These are phyloP conservation scores for Trichomonas tenax DNA, from an alignment of 208 protist species.

Conservation along the genomic window DNA sequence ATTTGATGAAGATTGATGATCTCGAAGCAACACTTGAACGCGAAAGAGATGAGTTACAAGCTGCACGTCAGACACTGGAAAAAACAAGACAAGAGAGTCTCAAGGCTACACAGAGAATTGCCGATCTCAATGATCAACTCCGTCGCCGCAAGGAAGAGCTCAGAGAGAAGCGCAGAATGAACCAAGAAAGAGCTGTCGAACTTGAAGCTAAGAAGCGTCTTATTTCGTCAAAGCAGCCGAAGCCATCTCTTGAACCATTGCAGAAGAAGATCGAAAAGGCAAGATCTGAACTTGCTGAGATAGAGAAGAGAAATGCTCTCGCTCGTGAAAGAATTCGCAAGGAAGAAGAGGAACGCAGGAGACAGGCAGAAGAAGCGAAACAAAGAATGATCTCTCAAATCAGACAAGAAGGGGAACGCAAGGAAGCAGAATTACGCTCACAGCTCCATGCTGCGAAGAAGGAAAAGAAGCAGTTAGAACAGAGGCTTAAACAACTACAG, in stretches of 20 bases:
- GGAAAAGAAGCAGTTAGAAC: background rate
- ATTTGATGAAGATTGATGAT: conserved; percentile 4
- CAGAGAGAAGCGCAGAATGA: background rate
- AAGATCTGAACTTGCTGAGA: background rate
- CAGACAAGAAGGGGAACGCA: background rate
- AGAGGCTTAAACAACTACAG: background rate
- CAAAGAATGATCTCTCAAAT: background rate
- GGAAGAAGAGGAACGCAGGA: background rate
- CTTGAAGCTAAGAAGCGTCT: background rate
- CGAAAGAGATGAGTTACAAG: background rate
- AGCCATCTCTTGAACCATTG: background rate
- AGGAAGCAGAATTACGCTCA: background rate
- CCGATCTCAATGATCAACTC: background rate
- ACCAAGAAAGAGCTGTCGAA: background rate
- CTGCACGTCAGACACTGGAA: background rate
- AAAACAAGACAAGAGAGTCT: background rate
- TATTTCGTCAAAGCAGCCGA: background rate
- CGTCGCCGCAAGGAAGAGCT: background rate
- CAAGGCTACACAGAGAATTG: background rate
- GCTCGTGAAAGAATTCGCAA: background rate
- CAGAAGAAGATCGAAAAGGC: conserved; percentile 6
- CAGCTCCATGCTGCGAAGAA: background rate
- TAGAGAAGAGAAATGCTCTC: background rate
- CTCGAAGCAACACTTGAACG: background rate
- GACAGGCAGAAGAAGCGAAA: background rate